phyloP scores from a whole-genome alignment of 2,329 filamentous ascomycete species.

The Davidsoniella australis region DNA sequence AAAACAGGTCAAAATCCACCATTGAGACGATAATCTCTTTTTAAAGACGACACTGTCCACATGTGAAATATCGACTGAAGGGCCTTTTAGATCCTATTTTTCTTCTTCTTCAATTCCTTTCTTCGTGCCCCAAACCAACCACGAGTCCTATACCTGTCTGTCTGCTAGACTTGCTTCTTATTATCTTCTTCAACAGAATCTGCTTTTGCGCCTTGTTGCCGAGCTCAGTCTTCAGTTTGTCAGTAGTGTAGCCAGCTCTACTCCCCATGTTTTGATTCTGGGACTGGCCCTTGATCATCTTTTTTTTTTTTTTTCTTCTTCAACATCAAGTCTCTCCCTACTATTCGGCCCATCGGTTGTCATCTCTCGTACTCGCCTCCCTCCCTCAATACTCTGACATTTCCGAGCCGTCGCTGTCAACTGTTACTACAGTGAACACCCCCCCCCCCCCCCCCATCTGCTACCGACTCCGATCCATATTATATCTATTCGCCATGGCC shows the following conservation, averaged over 20 bases:
- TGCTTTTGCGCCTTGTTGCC: no score
- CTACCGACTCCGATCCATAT: neutral
- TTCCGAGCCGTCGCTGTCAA: neutral
- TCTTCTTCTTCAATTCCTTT: neutral
- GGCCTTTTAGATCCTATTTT: neutral
- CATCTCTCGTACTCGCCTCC: neutral
- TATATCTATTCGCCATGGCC: neutral
- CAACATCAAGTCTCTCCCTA: neutral
- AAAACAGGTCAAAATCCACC: neutral
- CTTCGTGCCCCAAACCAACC: neutral
- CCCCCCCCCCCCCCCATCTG: neutral
- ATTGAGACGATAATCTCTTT: neutral
- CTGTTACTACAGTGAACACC: neutral
- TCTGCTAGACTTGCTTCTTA: no score
- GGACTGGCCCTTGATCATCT: neutral
- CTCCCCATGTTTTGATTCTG: no score
- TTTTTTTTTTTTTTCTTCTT: neutral
- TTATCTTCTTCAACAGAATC: no score
- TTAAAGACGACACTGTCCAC: no score
- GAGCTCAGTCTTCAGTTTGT: no score
- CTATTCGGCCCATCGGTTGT: neutral
- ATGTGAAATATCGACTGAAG: no score
- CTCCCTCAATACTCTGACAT: neutral
- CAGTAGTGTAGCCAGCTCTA: no score
- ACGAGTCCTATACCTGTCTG: no score